Percentiles rank a stretch among this genome's conserved stretches.
Evolutionary conservation across 2,329 filamentous ascomycete genomes (phyloP).

Genomic region (Lecanosticta acicola): DNA sequence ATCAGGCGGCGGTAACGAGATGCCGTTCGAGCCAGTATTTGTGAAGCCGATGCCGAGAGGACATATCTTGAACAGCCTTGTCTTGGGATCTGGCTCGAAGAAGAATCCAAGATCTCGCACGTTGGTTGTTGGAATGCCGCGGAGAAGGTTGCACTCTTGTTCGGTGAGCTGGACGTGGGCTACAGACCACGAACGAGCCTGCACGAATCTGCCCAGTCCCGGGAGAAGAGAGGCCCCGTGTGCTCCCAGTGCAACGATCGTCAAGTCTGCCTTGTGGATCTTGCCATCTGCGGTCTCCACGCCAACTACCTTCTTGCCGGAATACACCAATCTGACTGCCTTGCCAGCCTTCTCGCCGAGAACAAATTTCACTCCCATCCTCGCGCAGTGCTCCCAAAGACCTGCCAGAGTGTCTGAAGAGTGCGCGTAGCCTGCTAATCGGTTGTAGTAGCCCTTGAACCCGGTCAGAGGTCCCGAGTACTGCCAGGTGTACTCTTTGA

Average conservation of each 20-base stretch:
- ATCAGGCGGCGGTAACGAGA: constrained; percentile 41
- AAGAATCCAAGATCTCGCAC: constrained; percentile 59
- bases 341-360: constrained; percentile 40
- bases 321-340: constrained; percentile 39
- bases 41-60: constrained; percentile 53
- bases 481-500: constrained; percentile 44
- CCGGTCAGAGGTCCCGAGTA: constrained; percentile 45
- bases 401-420: constrained; percentile 48
- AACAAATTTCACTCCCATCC: constrained; percentile 40
- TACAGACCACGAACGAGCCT: constrained; percentile 55
- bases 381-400: constrained; percentile 41
- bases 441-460: constrained; percentile 57
- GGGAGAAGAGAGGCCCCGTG: constrained; percentile 46
- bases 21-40: constrained; percentile 44
- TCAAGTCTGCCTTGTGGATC: constrained; percentile 36
- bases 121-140: constrained; percentile 57
- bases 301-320: constrained; percentile 31
- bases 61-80: constrained; percentile 55
- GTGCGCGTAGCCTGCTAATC: constrained; percentile 53
- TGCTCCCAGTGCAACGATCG: constrained; percentile 52
- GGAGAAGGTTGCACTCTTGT: constrained; percentile 49
- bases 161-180: constrained; percentile 55
- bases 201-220: constrained; percentile 45
- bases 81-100: constrained; percentile 58
- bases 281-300: constrained; percentile 38